Conservation (phyloP, 1,139 yeast genomes). For the Candida pseudoviswanathii region DNA sequence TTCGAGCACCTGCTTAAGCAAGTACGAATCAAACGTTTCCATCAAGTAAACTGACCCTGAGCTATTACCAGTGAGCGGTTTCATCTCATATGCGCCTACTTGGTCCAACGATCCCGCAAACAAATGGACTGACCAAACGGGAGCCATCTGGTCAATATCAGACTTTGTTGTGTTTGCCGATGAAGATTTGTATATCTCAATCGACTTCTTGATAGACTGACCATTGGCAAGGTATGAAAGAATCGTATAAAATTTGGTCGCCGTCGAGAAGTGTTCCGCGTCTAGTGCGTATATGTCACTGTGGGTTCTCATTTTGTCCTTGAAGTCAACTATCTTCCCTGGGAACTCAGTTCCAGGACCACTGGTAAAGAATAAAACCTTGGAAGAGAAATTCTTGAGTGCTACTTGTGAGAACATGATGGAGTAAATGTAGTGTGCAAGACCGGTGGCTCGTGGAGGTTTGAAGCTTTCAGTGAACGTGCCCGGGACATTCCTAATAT, state of each 20-base stretch:
- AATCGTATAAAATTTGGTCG: conserved; percentile 32
- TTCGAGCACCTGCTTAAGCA: conserved; percentile 19
- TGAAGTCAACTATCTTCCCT: conserved; percentile 30
- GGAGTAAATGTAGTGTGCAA: conserved; percentile 30
- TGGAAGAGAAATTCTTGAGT: conserved; percentile 25
- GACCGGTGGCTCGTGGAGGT: conserved; percentile 36
- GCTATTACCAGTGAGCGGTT: conserved; percentile 28
- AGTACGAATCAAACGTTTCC: conserved; percentile 28
- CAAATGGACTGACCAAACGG: conserved; percentile 34
- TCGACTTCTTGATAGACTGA: conserved; percentile 19
- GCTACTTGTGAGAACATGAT: conserved; percentile 22
- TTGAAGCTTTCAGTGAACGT: conserved; percentile 28
- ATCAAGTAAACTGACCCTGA: conserved; percentile 31
- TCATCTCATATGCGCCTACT: conserved; percentile 45
- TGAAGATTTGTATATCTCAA: conserved; percentile 17
- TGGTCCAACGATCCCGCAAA: conserved; percentile 44
- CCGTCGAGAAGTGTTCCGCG: conserved; percentile 26
- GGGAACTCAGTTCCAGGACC: conserved; percentile 43
- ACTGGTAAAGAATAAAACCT: conserved; percentile 29
- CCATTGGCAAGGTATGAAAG: conserved; percentile 37
- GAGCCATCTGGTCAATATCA: conserved; percentile 19
- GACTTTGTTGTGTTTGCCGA: conserved; percentile 30
- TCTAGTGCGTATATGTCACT: conserved; percentile 33
- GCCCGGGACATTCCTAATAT: conserved; percentile 24
- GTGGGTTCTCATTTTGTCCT: conserved; percentile 33